A percentile compares a stretch with the other conserved stretches of the same genome.
These are phyloP conservation scores for Xylariaceae sp. DNA, from an alignment of 2,329 filamentous ascomycete species.

Conservation along the genomic window DNA sequence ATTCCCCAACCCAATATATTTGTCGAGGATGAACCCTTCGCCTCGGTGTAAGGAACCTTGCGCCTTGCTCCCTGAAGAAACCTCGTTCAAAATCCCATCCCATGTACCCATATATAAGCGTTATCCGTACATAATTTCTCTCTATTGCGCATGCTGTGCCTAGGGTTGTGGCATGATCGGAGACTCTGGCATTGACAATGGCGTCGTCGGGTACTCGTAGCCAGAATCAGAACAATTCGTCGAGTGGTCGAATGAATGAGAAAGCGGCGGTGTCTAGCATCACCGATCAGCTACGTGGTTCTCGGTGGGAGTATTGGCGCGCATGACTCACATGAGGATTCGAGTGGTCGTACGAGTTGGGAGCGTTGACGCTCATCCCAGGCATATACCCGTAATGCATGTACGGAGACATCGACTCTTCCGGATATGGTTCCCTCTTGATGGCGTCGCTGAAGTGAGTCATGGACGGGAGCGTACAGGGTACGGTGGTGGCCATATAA, in stretches of 20 bases:
- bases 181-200: conserved; percentile 72
- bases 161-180: conserved; percentile 49
- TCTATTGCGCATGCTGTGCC: conserved; percentile 2
- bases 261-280: conserved; percentile 74
- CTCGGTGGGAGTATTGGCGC: conserved; percentile 46
- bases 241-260: conserved; percentile 72
- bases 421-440: conserved; percentile 66
- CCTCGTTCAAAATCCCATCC: conserved; percentile 14
- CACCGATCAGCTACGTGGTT: conserved; percentile 53
- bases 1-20: conserved; percentile 9
- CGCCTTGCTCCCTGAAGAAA: conserved; percentile 2
- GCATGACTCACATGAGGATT: conserved; percentile 74
- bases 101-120: conserved; percentile 10
- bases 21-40: conserved; percentile 37
- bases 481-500: conserved; percentile 58
- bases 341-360: conserved; percentile 66
- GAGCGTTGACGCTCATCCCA: conserved; percentile 63
- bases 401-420: conserved; percentile 65
- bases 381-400: conserved; percentile 69
- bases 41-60: conserved; percentile 28
- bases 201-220: conserved; percentile 70
- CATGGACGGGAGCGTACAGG: conserved; percentile 66
- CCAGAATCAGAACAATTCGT: conserved; percentile 63
- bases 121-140: conserved; percentile 1
- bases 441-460: conserved; percentile 64